These are phyloP conservation scores for Schwanniomyces etchellsii DNA, from an alignment of 1,139 yeast genomes.

Conservation along the genomic window DNA sequence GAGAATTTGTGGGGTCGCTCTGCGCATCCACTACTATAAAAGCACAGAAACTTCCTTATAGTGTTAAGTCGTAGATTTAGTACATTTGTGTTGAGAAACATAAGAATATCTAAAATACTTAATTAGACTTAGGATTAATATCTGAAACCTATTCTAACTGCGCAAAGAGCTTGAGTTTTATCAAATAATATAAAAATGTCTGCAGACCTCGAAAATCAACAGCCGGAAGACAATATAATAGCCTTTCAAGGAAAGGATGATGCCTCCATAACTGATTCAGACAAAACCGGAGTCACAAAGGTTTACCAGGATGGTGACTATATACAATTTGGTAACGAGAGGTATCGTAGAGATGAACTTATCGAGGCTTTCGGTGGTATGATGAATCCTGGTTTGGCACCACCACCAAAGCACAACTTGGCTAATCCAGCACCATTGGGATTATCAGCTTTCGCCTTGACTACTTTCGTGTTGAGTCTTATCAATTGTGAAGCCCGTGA, in stretches of 20 bases:
- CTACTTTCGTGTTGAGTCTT: slow-evolving; percentile 75
- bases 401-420: slow-evolving; percentile 64
- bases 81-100: too few relatives aligned
- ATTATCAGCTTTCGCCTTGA: slow-evolving; percentile 74
- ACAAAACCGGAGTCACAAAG: slow-evolving; percentile 15
- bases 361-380: slow-evolving; percentile 72
- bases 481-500: slow-evolving; percentile 35
- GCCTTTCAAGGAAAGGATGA: background rate
- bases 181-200: background rate
- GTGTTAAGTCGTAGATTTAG: too few relatives aligned
- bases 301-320: slow-evolving; percentile 46
- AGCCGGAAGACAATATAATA: background rate
- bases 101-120: too few relatives aligned
- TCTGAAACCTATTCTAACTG: too few relatives aligned
- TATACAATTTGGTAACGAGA: slow-evolving; percentile 67
- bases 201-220: slow-evolving; percentile 1
- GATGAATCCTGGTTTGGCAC: slow-evolving; percentile 57
- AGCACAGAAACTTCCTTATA: too few relatives aligned
- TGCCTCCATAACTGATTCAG: background rate
- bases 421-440: slow-evolving; percentile 92
- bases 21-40: too few relatives aligned
- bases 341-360: slow-evolving; percentile 57
- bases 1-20: too few relatives aligned
- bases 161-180: too few relatives aligned
- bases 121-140: too few relatives aligned